Percentiles rank a stretch among this genome's conserved stretches.
Conservation (phyloP, 2,329 filamentous ascomycete genomes). For the Rosellinia necatrix region DNA sequence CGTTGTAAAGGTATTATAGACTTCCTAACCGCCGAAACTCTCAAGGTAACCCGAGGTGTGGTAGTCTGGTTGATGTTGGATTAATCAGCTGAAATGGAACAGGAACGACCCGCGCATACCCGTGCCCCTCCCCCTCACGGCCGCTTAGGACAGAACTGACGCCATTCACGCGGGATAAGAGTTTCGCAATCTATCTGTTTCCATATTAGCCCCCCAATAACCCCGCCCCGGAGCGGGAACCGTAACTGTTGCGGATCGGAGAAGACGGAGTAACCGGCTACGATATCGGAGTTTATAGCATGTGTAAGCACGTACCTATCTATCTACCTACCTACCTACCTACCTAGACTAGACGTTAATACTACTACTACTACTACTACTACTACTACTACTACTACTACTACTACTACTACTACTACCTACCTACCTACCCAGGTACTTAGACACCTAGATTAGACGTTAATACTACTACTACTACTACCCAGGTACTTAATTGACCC, state of each 20-base stretch:
- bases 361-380: no score
- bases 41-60: neutral
- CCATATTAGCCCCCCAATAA: constrained; percentile 20
- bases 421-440: no score
- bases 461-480: no score
- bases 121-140: constrained; percentile 1
- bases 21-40: no score
- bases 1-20: no score
- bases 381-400: no score
- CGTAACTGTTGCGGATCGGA: neutral
- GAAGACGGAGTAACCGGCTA: constrained; percentile 1
- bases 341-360: no score
- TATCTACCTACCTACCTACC: no score
- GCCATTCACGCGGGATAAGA: constrained; percentile 16
- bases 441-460: no score
- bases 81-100: constrained; percentile 19
- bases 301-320: neutral
- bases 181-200: no score
- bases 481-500: no score
- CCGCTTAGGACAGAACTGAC: constrained; percentile 17
- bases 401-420: no score
- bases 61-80: neutral
- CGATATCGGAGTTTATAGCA: constrained; percentile 1
- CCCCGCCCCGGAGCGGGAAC: constrained; percentile 21
- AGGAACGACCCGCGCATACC: neutral